phyloP scores from a whole-genome alignment of 495 filamentous ascomycete genomes.

The Penicillium psychrofluorescens region DNA sequence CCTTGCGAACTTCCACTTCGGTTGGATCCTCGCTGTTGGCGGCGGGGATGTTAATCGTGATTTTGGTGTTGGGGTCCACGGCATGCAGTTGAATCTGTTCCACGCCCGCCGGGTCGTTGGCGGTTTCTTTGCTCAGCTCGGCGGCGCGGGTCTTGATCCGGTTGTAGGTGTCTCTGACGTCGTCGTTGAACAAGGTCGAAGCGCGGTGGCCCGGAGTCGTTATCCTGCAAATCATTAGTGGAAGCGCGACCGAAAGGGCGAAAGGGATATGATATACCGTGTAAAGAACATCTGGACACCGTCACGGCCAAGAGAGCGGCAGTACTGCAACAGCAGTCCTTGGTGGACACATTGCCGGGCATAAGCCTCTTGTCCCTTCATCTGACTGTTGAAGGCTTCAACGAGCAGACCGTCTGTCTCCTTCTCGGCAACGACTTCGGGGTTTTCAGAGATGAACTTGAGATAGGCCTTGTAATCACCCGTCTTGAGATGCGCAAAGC shows the following conservation, averaged over 20 bases:
- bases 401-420: conserved; percentile 89
- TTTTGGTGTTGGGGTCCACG: conserved; percentile 86
- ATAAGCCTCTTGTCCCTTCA: conserved; percentile 65
- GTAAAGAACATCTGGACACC: conserved; percentile 93
- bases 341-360: conserved; percentile 91
- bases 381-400: conserved; percentile 81
- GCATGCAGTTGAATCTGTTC: conserved; percentile 98
- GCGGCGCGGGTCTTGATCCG: conserved; percentile 70
- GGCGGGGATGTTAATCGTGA: conserved; percentile 74
- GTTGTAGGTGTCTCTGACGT: conserved; percentile 79
- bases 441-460: conserved; percentile 68
- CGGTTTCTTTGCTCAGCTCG: conserved; percentile 63
- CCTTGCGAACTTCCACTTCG: conserved; percentile 57
- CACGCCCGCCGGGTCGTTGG: conserved; percentile 63
- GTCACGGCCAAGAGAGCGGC: conserved; percentile 77
- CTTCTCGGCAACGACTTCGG: conserved; percentile 69
- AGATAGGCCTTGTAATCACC: conserved; percentile 65
- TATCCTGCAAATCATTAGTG: conserved; percentile 48
- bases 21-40: conserved; percentile 55
- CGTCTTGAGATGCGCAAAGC: conserved; percentile 74
- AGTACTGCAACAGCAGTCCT: conserved; percentile 88
- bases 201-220: conserved; percentile 89
- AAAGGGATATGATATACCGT: conserved; percentile 36
- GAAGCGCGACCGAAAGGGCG: neutral
- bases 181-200: conserved; percentile 83